Evolutionary conservation across 1,284 basidiomycete genomes (phyloP), one percentile per base, ranked within the genome.

Genomic region (Tylopilus sp.): DNA sequence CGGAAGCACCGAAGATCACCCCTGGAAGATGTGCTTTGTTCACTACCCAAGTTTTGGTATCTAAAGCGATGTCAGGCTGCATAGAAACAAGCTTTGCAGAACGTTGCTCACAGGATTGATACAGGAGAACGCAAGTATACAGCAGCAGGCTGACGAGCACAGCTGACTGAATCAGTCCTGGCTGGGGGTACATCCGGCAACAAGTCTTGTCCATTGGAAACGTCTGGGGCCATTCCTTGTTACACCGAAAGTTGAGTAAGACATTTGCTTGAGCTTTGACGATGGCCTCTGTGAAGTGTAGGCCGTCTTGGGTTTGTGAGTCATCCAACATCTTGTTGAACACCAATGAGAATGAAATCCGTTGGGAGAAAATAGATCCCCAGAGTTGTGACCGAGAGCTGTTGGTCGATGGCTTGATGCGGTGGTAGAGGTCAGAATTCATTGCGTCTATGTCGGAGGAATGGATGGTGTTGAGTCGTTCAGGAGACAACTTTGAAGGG

Each of bases 171-270:
- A 84, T 58, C 23, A 76, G 67, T 6, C 80, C 78, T 0, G 88
- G 82, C 60, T 71, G 70, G 6, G 88, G 86, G 66, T 94, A 93
- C 31, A 74, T 72, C 53, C 79, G 79, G 65, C 92, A 96, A 66
- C 92, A 96, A 0, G 89, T 89, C 63, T 89, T 91, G 63, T 86
- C 82, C 63, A 84, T 75, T 2, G 89, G 85, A 62, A 82, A 84
- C 29, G 66, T 71, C 63, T 86, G 84, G 25, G 87, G 79, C 55
- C 90, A 71, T 11, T 70, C 69, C 46, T 91, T 78, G 63, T 94
- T 94, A 67, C 92, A 96, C 35, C 81, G 78, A 54, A 89, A 66
- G 53, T 91, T 92, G n/a, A 92, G 73, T 36, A 96, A 68, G 39
- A 95, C 72, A 56, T 83, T 84, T 7, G 89, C 86, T 66, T 95